These are phyloP conservation scores for Irpex sp. DNA, from an alignment of 1,284 basidiomycete genomes.

Conservation along the genomic window DNA sequence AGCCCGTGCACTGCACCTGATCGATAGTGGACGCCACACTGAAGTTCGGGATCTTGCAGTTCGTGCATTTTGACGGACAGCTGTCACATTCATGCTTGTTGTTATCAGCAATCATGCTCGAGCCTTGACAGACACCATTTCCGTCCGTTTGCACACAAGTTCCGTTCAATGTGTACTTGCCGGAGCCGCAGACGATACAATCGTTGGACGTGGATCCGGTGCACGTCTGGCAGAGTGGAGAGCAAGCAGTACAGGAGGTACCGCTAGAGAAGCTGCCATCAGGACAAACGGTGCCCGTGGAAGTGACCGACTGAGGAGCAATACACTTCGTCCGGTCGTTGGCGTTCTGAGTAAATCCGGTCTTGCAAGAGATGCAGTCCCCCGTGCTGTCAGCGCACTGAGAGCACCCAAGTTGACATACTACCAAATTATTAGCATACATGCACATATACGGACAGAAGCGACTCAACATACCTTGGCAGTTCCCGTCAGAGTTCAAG, in stretches of 20 bases:
- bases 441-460: not conserved
- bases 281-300: conserved; percentile 57
- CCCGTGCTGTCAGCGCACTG: conserved; percentile 65
- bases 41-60: conserved; percentile 72
- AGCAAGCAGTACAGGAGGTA: conserved; percentile 54
- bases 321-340: conserved; percentile 69
- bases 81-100: conserved; percentile 77
- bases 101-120: conserved; percentile 74
- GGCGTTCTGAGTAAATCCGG: conserved; percentile 61
- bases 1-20: conserved; percentile 70
- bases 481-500: conserved; percentile 63
- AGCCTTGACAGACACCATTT: conserved; percentile 68
- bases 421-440: conserved; percentile 27
- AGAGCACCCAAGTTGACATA: conserved; percentile 70
- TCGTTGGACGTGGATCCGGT: conserved; percentile 63
- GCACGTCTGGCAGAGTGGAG: conserved; percentile 67
- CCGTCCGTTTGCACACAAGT: conserved; percentile 60
- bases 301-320: conserved; percentile 44
- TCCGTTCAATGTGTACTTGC: conserved; percentile 59
- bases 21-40: conserved; percentile 60
- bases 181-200: conserved; percentile 63
- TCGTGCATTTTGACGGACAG: conserved; percentile 76
- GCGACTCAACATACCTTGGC: conserved; percentile 47
- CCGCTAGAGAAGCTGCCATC: conserved; percentile 61
- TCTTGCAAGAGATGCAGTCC: conserved; percentile 66